Evolutionary conservation across 805 yeast species (phyloP).

Genomic region (Saccharomycopsis babjevae): DNA sequence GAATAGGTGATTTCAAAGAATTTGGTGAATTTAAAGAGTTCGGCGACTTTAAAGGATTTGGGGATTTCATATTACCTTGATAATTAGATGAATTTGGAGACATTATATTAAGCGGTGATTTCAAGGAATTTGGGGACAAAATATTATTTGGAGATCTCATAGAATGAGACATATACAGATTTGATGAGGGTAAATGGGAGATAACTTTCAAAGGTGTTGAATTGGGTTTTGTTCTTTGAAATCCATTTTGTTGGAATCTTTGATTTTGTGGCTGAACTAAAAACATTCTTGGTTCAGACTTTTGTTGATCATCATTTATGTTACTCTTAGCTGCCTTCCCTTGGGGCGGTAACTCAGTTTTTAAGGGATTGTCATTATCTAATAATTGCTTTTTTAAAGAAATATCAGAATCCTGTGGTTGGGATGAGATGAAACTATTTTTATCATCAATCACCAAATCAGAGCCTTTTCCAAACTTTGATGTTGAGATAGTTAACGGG

Average conservation of each 20-base stretch:
- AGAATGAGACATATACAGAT: neutral
- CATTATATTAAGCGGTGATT: neutral
- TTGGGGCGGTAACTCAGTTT: neutral
- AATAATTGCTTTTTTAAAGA: neutral
- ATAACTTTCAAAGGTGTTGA: neutral
- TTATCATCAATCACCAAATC: no score
- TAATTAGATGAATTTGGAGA: neutral
- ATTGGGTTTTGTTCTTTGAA: neutral
- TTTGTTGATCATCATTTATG: neutral
- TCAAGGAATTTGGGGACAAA: neutral
- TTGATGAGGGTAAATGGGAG: neutral
- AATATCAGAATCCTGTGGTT: neutral
- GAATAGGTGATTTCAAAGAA: conserved; percentile 2
- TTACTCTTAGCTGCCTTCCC: no score
- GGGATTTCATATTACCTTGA: neutral
- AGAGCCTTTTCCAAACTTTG: neutral
- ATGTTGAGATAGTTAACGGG: neutral
- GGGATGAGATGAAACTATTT: neutral
- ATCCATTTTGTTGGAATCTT: neutral
- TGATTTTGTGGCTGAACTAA: neutral
- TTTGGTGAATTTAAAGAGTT: neutral
- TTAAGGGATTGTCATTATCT: no score
- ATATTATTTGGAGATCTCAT: neutral
- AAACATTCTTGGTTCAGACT: neutral
- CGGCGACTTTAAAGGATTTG: neutral